Percentiles rank a stretch among this genome's conserved stretches.
These are phyloP conservation scores for Talaromyces rugulosus DNA, from an alignment of 2,329 filamentous ascomycete species.

Conservation along the genomic window DNA sequence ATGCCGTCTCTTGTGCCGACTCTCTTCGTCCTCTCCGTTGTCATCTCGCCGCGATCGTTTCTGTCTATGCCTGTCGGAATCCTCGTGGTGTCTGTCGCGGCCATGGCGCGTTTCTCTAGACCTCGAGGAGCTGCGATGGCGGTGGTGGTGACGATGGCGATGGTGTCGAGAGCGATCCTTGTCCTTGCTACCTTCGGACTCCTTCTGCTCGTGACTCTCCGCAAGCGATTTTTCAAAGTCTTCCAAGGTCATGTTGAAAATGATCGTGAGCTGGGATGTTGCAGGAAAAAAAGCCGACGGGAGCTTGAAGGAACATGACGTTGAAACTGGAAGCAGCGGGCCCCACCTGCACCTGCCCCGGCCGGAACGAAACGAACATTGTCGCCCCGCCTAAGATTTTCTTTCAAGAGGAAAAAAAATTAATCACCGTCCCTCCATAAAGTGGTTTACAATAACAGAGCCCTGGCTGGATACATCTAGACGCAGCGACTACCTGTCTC, in stretches of 20 bases:
- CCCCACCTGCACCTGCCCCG: conserved; percentile 11
- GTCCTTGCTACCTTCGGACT: conserved; percentile 24
- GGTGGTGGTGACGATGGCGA: conserved; percentile 30
- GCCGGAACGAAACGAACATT: conserved; percentile 19
- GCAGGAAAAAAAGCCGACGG: conserved; percentile 9
- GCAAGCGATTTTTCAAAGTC: conserved; percentile 78
- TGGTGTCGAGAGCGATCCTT: conserved; percentile 33
- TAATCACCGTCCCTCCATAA: conserved; percentile 8
- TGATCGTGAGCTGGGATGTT: neutral
- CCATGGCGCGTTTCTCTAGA: conserved; percentile 31
- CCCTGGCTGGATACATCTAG: neutral
- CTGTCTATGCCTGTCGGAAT: conserved; percentile 6
- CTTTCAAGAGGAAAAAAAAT: neutral
- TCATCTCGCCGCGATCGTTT: conserved; percentile 9
- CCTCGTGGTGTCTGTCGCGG: conserved; percentile 32
- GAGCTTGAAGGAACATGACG: conserved; percentile 25
- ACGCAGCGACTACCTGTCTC: neutral
- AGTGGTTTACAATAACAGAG: neutral
- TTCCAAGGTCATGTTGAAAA: conserved; percentile 51
- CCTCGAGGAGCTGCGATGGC: conserved; percentile 37
- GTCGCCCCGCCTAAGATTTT: neutral
- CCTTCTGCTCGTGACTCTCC: conserved; percentile 46
- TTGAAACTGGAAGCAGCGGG: conserved; percentile 18
- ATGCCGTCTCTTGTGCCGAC: conserved; percentile 19
- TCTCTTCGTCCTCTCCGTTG: conserved; percentile 42